A percentile compares a stretch with the other conserved stretches of the same genome.
These are phyloP conservation scores for Chiua virens DNA, from an alignment of 768 basidiomycete genomes.

Conservation along the genomic window DNA sequence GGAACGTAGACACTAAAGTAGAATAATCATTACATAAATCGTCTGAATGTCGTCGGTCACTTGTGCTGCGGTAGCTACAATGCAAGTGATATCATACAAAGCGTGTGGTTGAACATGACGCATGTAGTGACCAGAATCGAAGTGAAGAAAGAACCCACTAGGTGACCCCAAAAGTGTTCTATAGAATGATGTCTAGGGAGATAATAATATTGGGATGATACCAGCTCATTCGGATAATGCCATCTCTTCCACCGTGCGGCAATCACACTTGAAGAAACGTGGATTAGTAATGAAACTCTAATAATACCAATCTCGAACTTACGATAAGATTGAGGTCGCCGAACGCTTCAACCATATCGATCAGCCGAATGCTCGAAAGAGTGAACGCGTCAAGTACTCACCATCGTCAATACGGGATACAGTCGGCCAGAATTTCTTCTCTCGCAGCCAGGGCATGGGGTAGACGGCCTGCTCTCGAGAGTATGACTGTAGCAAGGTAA, in stretches of 20 bases:
- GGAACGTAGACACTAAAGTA: conserved; percentile 5
- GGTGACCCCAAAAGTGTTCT: conserved; percentile 23
- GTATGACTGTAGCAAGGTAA: conserved; percentile 58
- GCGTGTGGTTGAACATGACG: conserved; percentile 70
- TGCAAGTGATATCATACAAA: conserved; percentile 32
- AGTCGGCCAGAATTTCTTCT: conserved; percentile 97
- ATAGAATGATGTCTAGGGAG: conserved; percentile 23
- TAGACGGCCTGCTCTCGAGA: conserved; percentile 89
- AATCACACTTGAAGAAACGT: conserved; percentile 62
- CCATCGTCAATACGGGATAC: conserved; percentile 93
- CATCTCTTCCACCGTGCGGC: conserved; percentile 81
- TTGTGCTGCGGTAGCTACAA: conserved; percentile 17
- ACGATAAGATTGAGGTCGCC: conserved; percentile 91
- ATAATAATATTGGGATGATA: conserved; percentile 32
- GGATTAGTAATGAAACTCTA: conserved; percentile 6
- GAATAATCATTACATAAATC: conserved; percentile 11
- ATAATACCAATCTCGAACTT: conserved; percentile 35
- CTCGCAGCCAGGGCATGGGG: conserved; percentile 76
- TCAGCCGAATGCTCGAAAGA: conserved; percentile 1
- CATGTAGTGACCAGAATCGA: conserved; percentile 42
- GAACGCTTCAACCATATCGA: conserved; percentile 56
- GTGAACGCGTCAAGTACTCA: conserved; percentile 37
- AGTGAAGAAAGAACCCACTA: conserved; percentile 44
- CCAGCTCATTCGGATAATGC: conserved; percentile 43
- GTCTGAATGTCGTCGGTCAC: conserved; percentile 16